Conservation (phyloP, 495 filamentous ascomycete genomes). For the Penicillium roqueforti region DNA sequence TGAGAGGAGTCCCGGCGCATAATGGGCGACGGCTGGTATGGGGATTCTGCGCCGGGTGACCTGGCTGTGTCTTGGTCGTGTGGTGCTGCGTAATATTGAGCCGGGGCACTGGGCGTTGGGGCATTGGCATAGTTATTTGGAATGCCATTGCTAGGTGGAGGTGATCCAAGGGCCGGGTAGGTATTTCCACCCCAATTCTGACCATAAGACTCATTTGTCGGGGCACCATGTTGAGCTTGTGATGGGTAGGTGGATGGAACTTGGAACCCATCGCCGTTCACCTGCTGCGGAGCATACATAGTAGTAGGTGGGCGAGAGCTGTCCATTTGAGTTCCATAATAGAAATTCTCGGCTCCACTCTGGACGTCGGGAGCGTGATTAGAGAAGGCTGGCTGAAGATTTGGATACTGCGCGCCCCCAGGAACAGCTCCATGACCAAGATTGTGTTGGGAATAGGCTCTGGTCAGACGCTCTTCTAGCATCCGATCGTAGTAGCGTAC, state of each 20-base stretch:
- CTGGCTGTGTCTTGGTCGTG: conserved; percentile 22
- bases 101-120: conserved; percentile 19
- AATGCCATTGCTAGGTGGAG: conserved; percentile 23
- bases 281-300: conserved; percentile 48
- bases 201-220: conserved; percentile 15
- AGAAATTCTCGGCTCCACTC: conserved; percentile 71
- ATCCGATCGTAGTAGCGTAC: conserved; percentile 99
- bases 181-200: conserved; percentile 28
- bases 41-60: conserved; percentile 20
- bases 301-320: conserved; percentile 21
- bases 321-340: conserved; percentile 63
- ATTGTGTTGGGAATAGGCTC: conserved; percentile 81
- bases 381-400: conserved; percentile 65
- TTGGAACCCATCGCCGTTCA: conserved; percentile 20
- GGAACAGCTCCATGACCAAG: conserved; percentile 43
- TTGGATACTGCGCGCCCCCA: conserved; percentile 52
- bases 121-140: conserved; percentile 13
- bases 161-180: conserved; percentile 29
- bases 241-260: conserved; percentile 18
- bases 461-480: conserved; percentile 91
- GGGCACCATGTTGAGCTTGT: conserved; percentile 25
- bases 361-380: conserved; percentile 43
- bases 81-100: conserved; percentile 32
- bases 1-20: conserved; percentile 33
- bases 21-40: conserved; percentile 28